Base-by-base conservation (phyloP, 345 rosid genomes). In the Corchorus capsularis region DNA sequence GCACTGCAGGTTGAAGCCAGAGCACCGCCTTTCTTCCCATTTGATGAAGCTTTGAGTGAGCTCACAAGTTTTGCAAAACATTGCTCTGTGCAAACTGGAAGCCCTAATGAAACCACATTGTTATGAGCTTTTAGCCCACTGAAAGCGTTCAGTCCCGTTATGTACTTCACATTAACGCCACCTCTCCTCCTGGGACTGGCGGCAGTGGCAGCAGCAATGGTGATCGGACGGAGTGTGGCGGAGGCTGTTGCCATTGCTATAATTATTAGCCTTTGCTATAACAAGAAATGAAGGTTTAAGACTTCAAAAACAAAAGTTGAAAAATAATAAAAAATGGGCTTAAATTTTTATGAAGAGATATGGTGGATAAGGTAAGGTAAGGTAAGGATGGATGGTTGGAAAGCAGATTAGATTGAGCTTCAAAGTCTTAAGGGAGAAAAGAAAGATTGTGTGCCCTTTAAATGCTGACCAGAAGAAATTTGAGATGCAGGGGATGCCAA, bases 51-150 rank as follows among this genome's bases (percentile, higher is more conserved):
- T 77, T 76, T 80, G 69, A 87, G 17, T 11, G 93, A 85, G 81
- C 82, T 81, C 61, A 90, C 83, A 8, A 88, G 54, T 67, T 81
- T 82, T 4, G 86, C 88, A 76, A 90, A 88, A 5, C 78, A 59
- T 72, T 63, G 87, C 72, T 86, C 79, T 0, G 80, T 56, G 79
- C 77, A 74, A 3, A 72, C 65, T 0, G 89, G 83, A 73, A 65
- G 64, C 8, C 90, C 90, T 0, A 88, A 64, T 16, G 87, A 78
- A 46, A 77, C 56, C 71, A 86, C 74, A 59, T 47, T 63, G 85
- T 82, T 85, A 32, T 79, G 77, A 64, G 92, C 88, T 61, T 86
- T 88, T 22, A 88, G 85, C 17, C 92, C 94, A 35, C 78, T 86
- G 41, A 68, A 84, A 4, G 85, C 66, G 76, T 81, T 90, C 69